Conservation (phyloP, 345 rosid species). For the Schrenkiella parvula region DNA sequence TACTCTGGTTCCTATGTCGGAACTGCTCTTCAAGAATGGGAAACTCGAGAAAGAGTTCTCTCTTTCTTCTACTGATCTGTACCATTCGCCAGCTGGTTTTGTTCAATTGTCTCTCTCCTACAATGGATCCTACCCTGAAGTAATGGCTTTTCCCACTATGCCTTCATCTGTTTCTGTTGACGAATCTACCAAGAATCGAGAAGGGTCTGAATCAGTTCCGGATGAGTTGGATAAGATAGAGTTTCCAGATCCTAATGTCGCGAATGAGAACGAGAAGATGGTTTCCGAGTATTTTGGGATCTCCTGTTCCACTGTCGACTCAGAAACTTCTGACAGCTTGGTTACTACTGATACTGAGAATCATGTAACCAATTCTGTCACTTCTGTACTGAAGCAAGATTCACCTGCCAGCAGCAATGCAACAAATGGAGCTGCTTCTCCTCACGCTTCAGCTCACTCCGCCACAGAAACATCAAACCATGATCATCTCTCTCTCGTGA, state of each 20-base stretch:
- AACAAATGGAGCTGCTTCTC: slow-evolving; percentile 70
- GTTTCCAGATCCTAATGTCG: slow-evolving; percentile 95
- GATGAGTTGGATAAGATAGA: slow-evolving; percentile 73
- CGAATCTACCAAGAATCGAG: slow-evolving; percentile 42
- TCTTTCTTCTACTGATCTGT: slow-evolving; percentile 90
- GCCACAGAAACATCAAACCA: slow-evolving; percentile 43
- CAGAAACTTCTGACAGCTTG: slow-evolving; percentile 67
- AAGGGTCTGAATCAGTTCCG: slow-evolving; percentile 45
- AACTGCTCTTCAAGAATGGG: slow-evolving; percentile 67
- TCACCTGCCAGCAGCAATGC: slow-evolving; percentile 82
- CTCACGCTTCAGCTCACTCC: slow-evolving; percentile 60
- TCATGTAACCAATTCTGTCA: slow-evolving; percentile 47
- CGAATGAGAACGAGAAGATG: slow-evolving; percentile 90
- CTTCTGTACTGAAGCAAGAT: slow-evolving; percentile 49
- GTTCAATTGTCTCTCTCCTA: slow-evolving; percentile 81
- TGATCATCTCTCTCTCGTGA: slow-evolving; percentile 41
- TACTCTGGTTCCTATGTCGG: slow-evolving; percentile 86
- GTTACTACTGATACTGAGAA: slow-evolving; percentile 53
- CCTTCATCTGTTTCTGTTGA: slow-evolving; percentile 42
- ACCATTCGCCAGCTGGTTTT: slow-evolving; percentile 96
- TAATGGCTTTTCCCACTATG: slow-evolving; percentile 61
- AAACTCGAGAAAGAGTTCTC: slow-evolving; percentile 86
- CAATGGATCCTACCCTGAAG: slow-evolving; percentile 81
- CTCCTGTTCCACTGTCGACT: slow-evolving; percentile 49
- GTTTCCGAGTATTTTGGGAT: slow-evolving; percentile 86